Base-by-base conservation (phyloP, 768 basidiomycete genomes). In the Chalciporus chontae region DNA sequence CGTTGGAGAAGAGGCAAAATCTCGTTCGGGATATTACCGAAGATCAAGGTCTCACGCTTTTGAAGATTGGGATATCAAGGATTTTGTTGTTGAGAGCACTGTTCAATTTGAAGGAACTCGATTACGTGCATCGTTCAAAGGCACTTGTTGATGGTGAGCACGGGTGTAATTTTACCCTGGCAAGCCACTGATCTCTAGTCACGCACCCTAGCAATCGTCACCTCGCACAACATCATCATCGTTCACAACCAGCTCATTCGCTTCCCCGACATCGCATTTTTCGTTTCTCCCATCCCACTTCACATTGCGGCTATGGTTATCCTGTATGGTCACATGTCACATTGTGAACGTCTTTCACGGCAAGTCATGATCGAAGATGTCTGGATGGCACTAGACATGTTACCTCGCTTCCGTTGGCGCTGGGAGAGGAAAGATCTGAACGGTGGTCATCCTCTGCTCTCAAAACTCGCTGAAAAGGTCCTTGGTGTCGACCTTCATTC, bases 221-320 rank as follows among this genome's bases (percentile, higher is more conserved):
- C 88, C 1, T 87, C 90, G 1, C 90, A 93, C 71, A 93, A 93
- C 59, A 83, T 87, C 51, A 89, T 93, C 60, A 78, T 90, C 47
- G 77, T 93, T 26, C 91, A 93, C 70, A 85, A 84, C 48, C 82
- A 87, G 55, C 79, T 93, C 45, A 89, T 91, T 57, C 79, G 79
- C 29, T 92, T 85, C 76, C 90, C 90, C 10, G 85, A 92, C 50
- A 86, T 87, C 57, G 87, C 84, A 3, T 93, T 93, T 72, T 92
- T 93, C 64, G 87, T 87, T 19, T 91, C 90, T 4, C 90, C 90
- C 2, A 90, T 89, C 51, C 90, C 90, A 13, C 75, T 93, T 17
- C 90, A 93, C 67, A 90, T 92, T 47, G 86, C 90, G 0, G 90
- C 90, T 7, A 91, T 93, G 90, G 87, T 92, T 50, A 91, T 93